Conservation (phyloP, 1,284 basidiomycete species). For the Cutaneotrichosporon curvatum region DNA sequence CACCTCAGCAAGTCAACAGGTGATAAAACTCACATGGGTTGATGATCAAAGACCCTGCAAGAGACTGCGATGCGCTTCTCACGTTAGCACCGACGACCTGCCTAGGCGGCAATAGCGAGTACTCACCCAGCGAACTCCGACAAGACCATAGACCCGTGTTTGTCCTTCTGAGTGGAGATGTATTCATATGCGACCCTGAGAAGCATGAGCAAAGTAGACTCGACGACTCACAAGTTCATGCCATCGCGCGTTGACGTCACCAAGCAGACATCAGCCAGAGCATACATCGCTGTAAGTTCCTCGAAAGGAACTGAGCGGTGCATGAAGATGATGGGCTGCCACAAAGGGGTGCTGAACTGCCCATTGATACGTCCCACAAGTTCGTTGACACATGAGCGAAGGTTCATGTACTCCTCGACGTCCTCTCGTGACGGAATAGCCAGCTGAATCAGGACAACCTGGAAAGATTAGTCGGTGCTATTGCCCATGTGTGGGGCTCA, state of each 20-base stretch:
- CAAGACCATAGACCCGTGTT: slow-evolving; percentile 93
- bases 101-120: not conserved
- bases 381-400: slow-evolving; percentile 93
- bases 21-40: slow-evolving; percentile 62
- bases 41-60: slow-evolving; percentile 88
- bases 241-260: slow-evolving; percentile 93
- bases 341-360: slow-evolving; percentile 94
- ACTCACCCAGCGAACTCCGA: slow-evolving; percentile 84
- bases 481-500: slow-evolving; percentile 28
- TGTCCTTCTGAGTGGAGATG: slow-evolving; percentile 85
- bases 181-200: slow-evolving; percentile 96
- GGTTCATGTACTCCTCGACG: slow-evolving; percentile 97
- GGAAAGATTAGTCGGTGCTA: not conserved
- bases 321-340: slow-evolving; percentile 99
- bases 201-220: not conserved
- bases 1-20: slow-evolving; percentile 1
- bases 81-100: not conserved
- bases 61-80: slow-evolving; percentile 81
- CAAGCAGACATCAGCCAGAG: slow-evolving; percentile 90
- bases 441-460: slow-evolving; percentile 92
- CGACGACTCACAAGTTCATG: slow-evolving; percentile 68
- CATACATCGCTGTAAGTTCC: slow-evolving; percentile 93
- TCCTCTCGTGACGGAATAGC: slow-evolving; percentile 97
- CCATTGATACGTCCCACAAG: slow-evolving; percentile 97
- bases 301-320: slow-evolving; percentile 90